phyloP scores from a whole-genome alignment of 768 basidiomycete genomes.

The Trametopsis cervina region DNA sequence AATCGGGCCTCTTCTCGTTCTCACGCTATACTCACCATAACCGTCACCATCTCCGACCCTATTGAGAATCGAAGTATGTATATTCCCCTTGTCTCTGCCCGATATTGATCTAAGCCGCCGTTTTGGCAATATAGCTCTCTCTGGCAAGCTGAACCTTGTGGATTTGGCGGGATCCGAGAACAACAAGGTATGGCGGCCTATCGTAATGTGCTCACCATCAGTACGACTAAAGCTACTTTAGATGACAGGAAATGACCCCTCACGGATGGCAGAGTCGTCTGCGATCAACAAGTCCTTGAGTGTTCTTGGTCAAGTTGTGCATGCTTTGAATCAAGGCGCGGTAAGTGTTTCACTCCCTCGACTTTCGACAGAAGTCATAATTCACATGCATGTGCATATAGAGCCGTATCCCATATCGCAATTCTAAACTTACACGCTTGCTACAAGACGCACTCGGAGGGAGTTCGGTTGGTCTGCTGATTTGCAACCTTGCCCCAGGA shows the following conservation, averaged over 20 bases:
- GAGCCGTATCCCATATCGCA: conserved; percentile 82
- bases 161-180: conserved; percentile 91
- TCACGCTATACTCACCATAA: conserved; percentile 79
- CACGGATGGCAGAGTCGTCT: conserved; percentile 82
- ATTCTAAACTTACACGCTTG: conserved; percentile 83
- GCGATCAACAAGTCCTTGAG: conserved; percentile 90
- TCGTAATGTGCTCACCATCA: neutral
- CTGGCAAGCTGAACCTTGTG: conserved; percentile 79
- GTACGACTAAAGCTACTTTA: conserved; percentile 15
- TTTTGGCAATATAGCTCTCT: conserved; percentile 38
- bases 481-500: conserved; percentile 85
- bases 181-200: conserved; percentile 66
- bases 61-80: conserved; percentile 44
- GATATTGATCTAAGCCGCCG: neutral
- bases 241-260: conserved; percentile 79
- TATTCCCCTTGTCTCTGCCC: neutral
- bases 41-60: conserved; percentile 53
- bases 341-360: conserved; percentile 34
- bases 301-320: conserved; percentile 82
- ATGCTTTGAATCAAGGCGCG: conserved; percentile 71
- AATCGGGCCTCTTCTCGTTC: conserved; percentile 84
- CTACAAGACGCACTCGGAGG: conserved; percentile 90
- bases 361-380: too few relatives aligned
- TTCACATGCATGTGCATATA: too few relatives aligned
- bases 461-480: conserved; percentile 67